Evolutionary conservation across 2,329 filamentous ascomycete genomes (phyloP), one percentile per base, ranked within the genome.

Genomic region (Scytalidium lignicola): DNA sequence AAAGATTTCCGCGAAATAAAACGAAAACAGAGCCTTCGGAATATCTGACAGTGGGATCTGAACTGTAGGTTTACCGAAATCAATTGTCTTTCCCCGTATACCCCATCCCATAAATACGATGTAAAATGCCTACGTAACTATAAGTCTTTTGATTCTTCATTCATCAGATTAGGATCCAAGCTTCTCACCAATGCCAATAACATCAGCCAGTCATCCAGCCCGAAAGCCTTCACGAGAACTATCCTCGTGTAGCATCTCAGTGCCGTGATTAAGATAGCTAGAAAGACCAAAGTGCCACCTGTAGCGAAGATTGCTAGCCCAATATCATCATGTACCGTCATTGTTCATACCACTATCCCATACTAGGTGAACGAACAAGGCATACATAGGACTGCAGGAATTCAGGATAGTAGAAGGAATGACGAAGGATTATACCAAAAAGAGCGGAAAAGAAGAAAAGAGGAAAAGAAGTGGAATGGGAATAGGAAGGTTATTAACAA

Each of bases 141-240:
- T 45, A 13, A 29, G 22, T 32, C 10, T 6, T 10, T 13, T 3
- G 9, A 22, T 28, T 28, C 7, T 13, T 28, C 26, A 28, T 7
- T 7, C 10, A 37, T 5, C 26, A 32, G 15, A 15, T 6, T 18
- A 8, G 10, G 21, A 18, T 6, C 3, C 7, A 22, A 32, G 10
- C 21, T 28, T 12, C 43, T 28, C 26, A 45, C 21, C 12, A 47
- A 32, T 8, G 45, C 19, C 20, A 47, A n/a, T 12, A 47, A 29
- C 45, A 47, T 47, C 12, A 48, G 51, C 40, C 47, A 53, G 46
- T 62, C 60, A 49, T 62, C 60, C 28, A 54, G 41, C 7, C 59
- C 59, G 54, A 62, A 62, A n/a, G 46, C 54, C 49, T 58, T 60
- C 17, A 56, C 53, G n/a, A 60, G 21, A 10, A 56, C n/a, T 7